Evolutionary conservation across 352 stramenopile genomes (phyloP).

Genomic region (Globisporangium emineosum): DNA sequence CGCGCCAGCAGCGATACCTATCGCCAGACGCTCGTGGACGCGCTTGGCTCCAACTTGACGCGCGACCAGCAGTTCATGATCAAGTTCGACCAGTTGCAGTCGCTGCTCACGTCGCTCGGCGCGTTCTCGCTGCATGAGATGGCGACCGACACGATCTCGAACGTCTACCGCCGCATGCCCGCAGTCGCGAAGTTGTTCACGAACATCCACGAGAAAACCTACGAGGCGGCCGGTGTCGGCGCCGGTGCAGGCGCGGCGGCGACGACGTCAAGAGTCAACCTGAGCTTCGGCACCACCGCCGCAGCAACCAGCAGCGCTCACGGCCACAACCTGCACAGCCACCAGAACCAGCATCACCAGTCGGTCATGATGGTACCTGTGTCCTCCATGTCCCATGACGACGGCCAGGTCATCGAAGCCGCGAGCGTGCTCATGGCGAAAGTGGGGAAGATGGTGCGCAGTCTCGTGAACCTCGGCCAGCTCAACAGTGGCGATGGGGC

Average conservation of each 20-base stretch:
- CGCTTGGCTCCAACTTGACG: slow-evolving; percentile 27
- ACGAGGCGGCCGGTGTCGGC: slow-evolving; percentile 41
- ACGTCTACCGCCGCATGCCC: slow-evolving; percentile 44
- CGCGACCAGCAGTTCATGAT: slow-evolving; percentile 59
- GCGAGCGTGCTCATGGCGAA: slow-evolving; percentile 46
- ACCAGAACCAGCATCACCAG: background rate
- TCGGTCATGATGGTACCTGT: background rate
- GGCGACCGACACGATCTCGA: slow-evolving; percentile 50
- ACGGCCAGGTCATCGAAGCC: slow-evolving; percentile 30
- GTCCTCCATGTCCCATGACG: slow-evolving; percentile 1
- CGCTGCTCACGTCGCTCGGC: slow-evolving; percentile 35
- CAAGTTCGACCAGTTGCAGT: slow-evolving; percentile 65
- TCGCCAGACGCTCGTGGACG: slow-evolving; percentile 9
- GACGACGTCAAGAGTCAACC: background rate
- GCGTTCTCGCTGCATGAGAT: slow-evolving; percentile 43
- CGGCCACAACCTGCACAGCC: background rate
- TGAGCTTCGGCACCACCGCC: background rate
- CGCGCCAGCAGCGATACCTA: slow-evolving; percentile 5
- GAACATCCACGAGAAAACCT: slow-evolving; percentile 30
- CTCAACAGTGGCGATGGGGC: background rate
- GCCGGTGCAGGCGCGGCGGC: background rate
- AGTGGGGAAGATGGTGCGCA: slow-evolving; percentile 59
- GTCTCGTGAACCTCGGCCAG: slow-evolving; percentile 41
- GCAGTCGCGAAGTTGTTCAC: slow-evolving; percentile 43
- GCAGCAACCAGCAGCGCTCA: slow-evolving; percentile 6